Evolutionary conservation across 2,329 filamentous ascomycete genomes (phyloP), one percentile per base, ranked within the genome.

Genomic region (Teratosphaeriaceae sp.): DNA sequence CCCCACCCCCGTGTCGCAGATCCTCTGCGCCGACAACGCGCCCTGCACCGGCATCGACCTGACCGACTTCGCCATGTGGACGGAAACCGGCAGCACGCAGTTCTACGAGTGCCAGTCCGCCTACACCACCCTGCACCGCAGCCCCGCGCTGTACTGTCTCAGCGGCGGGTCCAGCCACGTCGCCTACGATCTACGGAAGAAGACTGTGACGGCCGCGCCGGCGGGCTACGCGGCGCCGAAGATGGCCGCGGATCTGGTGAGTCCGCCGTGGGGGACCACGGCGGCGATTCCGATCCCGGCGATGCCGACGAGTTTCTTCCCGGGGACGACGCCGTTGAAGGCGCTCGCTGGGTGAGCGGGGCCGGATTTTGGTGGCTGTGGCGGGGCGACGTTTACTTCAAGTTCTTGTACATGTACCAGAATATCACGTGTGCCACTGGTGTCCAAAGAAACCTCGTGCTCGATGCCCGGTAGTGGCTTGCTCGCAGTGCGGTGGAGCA

Each of bases 21-120:
- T 78, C 31, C 57, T 68, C 24, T 80, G 76, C 50, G 68, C 74
- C 0, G 64, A 70, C 43, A 62, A 53, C 2, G 68, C 66, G 1
- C 76, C 76, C 11, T 79, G 76, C 63, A 72, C 67, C 2, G 69
- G 70, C 41, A 67, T 79, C 48, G 66, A 60, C 13, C 67, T 79
- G 45, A 60, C 61, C 3, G 68, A 77, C 53, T 71, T 78, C 48
- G 61, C 65, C 24, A 75, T 79, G 59, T 74, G 72, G 71, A 74
- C 71, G 5, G 71, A 75, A 42, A 49, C 58, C 1, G 71, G 70
- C n/a, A 38, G 49, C 23, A 48, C 19, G 13, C 63, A 69, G 45
- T 57, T 55, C 13, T 70, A 76, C 52, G 54, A 57, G 18, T 79
- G 75, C 59, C 58, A 65, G 26, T 74, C 65, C 47, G 74, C 69